Percentiles rank a stretch among this genome's conserved stretches.
phyloP scores from a whole-genome alignment of 129 eudicot genomes.

The Sambucus nigra region DNA sequence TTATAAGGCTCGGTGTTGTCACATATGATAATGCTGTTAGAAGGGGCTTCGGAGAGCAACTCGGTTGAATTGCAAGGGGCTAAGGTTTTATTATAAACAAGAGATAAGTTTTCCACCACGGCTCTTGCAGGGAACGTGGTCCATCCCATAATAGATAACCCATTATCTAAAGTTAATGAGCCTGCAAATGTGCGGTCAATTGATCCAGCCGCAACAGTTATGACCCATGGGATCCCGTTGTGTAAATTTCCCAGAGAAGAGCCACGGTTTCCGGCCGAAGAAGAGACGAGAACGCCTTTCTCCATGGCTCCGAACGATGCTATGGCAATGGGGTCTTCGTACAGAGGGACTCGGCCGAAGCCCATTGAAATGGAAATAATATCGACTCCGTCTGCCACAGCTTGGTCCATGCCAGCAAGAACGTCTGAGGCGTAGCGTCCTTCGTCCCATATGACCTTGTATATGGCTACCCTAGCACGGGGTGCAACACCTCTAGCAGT shows the following conservation, averaged over 20 bases:
- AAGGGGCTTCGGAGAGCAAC: not conserved
- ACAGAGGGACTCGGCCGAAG: slow-evolving; percentile 12
- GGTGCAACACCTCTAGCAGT: slow-evolving; percentile 45
- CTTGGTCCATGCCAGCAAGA: slow-evolving; percentile 39
- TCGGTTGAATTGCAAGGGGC: slow-evolving; percentile 21
- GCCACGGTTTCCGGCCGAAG: slow-evolving; percentile 34
- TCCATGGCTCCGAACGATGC: slow-evolving; percentile 46
- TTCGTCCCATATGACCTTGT: slow-evolving; percentile 34
- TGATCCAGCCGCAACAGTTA: slow-evolving; percentile 33
- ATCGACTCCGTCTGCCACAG: slow-evolving; percentile 43
- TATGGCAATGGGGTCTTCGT: slow-evolving; percentile 36
- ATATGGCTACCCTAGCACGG: slow-evolving; percentile 28
- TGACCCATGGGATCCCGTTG: slow-evolving; percentile 38
- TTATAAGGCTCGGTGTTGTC: not conserved
- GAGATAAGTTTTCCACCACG: slow-evolving; percentile 8
- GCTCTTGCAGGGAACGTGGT: slow-evolving; percentile 34
- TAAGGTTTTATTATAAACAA: slow-evolving; percentile 20
- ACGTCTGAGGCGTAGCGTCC: slow-evolving; percentile 30
- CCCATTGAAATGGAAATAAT: slow-evolving; percentile 43
- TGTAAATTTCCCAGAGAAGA: slow-evolving; percentile 8
- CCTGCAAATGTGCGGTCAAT: slow-evolving; percentile 31
- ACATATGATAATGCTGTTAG: slow-evolving; percentile 22
- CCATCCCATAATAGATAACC: slow-evolving; percentile 25
- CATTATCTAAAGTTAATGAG: slow-evolving; percentile 31
- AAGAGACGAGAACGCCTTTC: slow-evolving; percentile 36